phyloP scores from a whole-genome alignment of 129 eudicot genomes.

The Solidago caesia region DNA sequence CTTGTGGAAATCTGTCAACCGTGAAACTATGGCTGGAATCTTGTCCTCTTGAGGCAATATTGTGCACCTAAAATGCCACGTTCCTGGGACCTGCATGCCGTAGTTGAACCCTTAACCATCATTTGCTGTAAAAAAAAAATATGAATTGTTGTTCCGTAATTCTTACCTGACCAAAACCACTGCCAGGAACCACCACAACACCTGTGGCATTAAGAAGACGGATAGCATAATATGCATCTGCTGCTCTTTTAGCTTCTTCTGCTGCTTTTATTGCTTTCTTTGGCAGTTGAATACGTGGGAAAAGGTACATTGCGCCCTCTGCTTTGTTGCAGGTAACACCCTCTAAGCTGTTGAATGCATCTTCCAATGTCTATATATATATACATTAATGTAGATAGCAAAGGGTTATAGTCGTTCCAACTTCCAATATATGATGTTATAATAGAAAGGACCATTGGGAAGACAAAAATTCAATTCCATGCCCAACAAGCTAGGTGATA shows the following conservation, averaged over 20 bases:
- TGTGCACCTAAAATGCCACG: constrained; percentile 95
- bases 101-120: background rate
- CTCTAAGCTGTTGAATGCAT: constrained; percentile 75
- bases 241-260: constrained; percentile 62
- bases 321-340: constrained; percentile 89
- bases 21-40: constrained; percentile 73
- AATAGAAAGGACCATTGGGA: background rate
- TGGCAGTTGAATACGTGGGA: constrained; percentile 74
- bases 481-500: background rate
- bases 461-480: background rate
- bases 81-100: constrained; percentile 58
- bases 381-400: background rate
- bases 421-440: background rate
- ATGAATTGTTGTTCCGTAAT: background rate
- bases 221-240: constrained; percentile 77
- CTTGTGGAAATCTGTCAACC: constrained; percentile 69
- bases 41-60: constrained; percentile 93
- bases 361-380: constrained; percentile 62
- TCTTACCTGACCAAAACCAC: constrained; percentile 88
- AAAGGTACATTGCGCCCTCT: constrained; percentile 93
- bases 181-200: constrained; percentile 86
- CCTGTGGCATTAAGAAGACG: constrained; percentile 81
- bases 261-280: constrained; percentile 88
- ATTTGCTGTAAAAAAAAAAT: background rate
- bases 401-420: background rate